Evolutionary conservation across 805 yeast genomes (phyloP), one percentile per base, ranked within the genome.

Genomic region (Kodamaea kakaduensis): DNA sequence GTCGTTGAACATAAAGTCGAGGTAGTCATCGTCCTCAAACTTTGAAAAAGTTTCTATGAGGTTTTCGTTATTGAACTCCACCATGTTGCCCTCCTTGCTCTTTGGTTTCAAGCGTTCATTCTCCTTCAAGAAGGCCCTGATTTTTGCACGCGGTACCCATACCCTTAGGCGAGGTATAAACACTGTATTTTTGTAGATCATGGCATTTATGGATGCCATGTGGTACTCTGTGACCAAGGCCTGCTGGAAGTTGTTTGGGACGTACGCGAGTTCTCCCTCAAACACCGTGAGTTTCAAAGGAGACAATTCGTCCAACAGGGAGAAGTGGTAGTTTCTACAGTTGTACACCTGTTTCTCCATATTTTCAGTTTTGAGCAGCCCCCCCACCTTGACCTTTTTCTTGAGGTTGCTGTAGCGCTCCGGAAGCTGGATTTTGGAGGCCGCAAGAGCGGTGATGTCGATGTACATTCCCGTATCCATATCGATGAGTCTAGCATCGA

Each of bases 401-500:
- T 23, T 19, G 9, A 36, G 31, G 3, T 17, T 4, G 10, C 35
- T 26, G 20, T 43, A 43, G 12, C 44, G 31, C 2, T 30, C 26
- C 1, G 67, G 67, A 9, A 56, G 39, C 12, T 33, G 32, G 4
- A 58, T 51, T 17, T 49, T 42, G 9, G 65, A 46, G 6, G 62
- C 40, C 1, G 71, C 63, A 27, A 66, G 47, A 0, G 59, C 71
- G 2, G 71, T 66, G 28, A 58, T 67, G 40, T 66, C 72, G 19
- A 66, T 58, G 40, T 64, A 67, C 25, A 58, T 43, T 0, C 71
- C 71, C 5, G 76, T 65, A 32, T 64, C 66, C 6, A 70, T 54
- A 44, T 75, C 79, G 17, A 75, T 67, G 42, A 72, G 68, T 15
- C 80, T 52, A 1, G 78, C 79, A 50, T 75, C 80, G 34, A 74